phyloP scores from a whole-genome alignment of 2,329 filamentous ascomycete genomes.

The Leptographium wingfieldii region DNA sequence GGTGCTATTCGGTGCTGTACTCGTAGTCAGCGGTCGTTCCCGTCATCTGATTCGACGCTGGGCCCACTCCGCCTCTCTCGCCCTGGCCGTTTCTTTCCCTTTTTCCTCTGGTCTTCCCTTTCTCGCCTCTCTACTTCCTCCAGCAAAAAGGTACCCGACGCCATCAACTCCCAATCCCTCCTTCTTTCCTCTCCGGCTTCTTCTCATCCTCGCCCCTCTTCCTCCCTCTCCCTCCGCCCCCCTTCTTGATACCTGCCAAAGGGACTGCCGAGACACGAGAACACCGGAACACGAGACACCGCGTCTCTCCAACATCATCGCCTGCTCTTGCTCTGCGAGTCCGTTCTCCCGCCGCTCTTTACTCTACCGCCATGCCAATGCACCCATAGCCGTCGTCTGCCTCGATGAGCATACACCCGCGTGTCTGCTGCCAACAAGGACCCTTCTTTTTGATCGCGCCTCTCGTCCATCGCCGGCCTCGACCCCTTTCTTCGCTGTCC shows the following conservation, averaged over 20 bases:
- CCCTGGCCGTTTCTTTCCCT: not conserved
- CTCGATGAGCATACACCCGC: not conserved
- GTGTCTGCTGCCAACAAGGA: not conserved
- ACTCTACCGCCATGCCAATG: slow-evolving; percentile 1
- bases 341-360: not conserved
- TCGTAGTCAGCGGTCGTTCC: slow-evolving; percentile 4
- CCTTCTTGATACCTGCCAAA: not conserved
- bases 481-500: not conserved
- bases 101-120: not conserved
- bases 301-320: not conserved
- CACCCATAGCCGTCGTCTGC: not conserved
- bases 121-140: not conserved
- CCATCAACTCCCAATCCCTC: not conserved
- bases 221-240: not conserved
- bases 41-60: slow-evolving; percentile 7
- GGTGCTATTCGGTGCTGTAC: not conserved
- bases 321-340: not conserved
- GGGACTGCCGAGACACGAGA: not conserved
- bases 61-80: not conserved
- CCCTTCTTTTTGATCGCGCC: not conserved
- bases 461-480: not conserved
- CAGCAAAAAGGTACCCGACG: not conserved
- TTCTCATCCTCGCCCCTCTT: not conserved
- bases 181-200: not conserved
- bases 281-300: not conserved